These are phyloP conservation scores for Podila epicladia DNA, from an alignment of 192 early-diverging fungal species.

Conservation along the genomic window DNA sequence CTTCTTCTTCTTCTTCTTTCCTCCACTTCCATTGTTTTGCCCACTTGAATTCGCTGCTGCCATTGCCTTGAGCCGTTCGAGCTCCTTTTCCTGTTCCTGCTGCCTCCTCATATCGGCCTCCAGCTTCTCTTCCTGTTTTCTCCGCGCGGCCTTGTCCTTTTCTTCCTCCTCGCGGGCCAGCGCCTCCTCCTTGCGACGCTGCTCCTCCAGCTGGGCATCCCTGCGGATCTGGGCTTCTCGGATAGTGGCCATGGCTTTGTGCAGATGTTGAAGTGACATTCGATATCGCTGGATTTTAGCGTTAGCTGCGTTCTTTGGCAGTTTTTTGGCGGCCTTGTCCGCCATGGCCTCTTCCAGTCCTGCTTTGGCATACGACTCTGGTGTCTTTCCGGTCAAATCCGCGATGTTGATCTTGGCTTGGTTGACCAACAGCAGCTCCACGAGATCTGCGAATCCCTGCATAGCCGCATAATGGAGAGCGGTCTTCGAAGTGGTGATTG, in stretches of 20 bases:
- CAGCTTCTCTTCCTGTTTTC: slow-evolving; percentile 57
- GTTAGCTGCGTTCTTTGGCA: slow-evolving; percentile 14
- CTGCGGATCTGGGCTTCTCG: slow-evolving; percentile 45
- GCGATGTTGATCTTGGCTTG: slow-evolving; percentile 35
- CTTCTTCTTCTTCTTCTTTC: slow-evolving; percentile 45
- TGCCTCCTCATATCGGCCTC: slow-evolving; percentile 35
- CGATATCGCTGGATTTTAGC: slow-evolving; percentile 22
- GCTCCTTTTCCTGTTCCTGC: slow-evolving; percentile 51
- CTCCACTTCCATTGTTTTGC: slow-evolving; percentile 3
- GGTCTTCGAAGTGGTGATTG: slow-evolving; percentile 24
- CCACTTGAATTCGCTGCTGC: slow-evolving; percentile 14
- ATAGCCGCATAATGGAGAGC: slow-evolving; percentile 48
- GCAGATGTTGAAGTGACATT: slow-evolving; percentile 24
- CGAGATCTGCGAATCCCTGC: slow-evolving; percentile 24
- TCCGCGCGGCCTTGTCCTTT: slow-evolving; percentile 41
- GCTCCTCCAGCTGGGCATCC: slow-evolving; percentile 65
- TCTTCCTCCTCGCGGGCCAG: slow-evolving; percentile 39
- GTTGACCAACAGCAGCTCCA: slow-evolving; percentile 36
- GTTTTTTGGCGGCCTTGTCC: not conserved
- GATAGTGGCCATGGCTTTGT: slow-evolving; percentile 30
- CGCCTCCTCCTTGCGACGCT: slow-evolving; percentile 54
- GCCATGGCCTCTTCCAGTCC: slow-evolving; percentile 10
- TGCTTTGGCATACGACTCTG: slow-evolving; percentile 39
- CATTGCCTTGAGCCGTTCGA: slow-evolving; percentile 30
- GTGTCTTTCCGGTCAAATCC: slow-evolving; percentile 38